Conservation (phyloP, 2,329 filamentous ascomycete genomes). For the Xylariaceae sp. region DNA sequence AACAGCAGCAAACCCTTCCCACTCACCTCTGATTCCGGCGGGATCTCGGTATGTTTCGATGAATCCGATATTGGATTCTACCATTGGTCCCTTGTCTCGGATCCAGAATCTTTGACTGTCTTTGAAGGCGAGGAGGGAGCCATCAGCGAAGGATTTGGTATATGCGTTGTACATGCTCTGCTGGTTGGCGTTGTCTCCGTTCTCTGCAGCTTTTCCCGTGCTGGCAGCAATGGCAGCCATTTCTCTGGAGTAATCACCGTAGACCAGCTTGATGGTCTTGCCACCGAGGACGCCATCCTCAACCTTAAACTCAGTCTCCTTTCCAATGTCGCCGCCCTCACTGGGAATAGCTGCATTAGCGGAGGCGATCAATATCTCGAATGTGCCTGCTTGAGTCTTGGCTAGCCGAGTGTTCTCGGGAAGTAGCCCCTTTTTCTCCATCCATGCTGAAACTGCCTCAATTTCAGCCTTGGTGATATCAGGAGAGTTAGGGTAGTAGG, state of each 20-base stretch:
- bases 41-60: slow-evolving; percentile 84
- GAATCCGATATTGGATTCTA: slow-evolving; percentile 78
- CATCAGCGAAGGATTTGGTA: slow-evolving; percentile 66
- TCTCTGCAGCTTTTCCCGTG: slow-evolving; percentile 61
- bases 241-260: slow-evolving; percentile 68
- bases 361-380: slow-evolving; percentile 71
- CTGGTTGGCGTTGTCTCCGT: slow-evolving; percentile 69
- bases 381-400: slow-evolving; percentile 59
- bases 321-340: slow-evolving; percentile 63
- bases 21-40: slow-evolving; percentile 73
- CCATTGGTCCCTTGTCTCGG: slow-evolving; percentile 71
- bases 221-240: slow-evolving; percentile 65
- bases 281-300: slow-evolving; percentile 56
- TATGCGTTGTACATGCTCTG: slow-evolving; percentile 56
- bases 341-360: slow-evolving; percentile 54
- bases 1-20: slow-evolving; percentile 77
- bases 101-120: slow-evolving; percentile 79
- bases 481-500: slow-evolving; percentile 74
- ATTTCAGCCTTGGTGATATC: slow-evolving; percentile 72
- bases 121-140: slow-evolving; percentile 73
- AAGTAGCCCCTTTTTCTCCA: slow-evolving; percentile 65
- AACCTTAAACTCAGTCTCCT: slow-evolving; percentile 56
- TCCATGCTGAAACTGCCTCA: slow-evolving; percentile 63
- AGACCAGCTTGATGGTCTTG: slow-evolving; percentile 65
- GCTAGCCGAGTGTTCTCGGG: slow-evolving; percentile 71